Evolutionary conservation across 176 grass and related monocot genomes (phyloP).

Genomic region (Thalia dealbata): DNA sequence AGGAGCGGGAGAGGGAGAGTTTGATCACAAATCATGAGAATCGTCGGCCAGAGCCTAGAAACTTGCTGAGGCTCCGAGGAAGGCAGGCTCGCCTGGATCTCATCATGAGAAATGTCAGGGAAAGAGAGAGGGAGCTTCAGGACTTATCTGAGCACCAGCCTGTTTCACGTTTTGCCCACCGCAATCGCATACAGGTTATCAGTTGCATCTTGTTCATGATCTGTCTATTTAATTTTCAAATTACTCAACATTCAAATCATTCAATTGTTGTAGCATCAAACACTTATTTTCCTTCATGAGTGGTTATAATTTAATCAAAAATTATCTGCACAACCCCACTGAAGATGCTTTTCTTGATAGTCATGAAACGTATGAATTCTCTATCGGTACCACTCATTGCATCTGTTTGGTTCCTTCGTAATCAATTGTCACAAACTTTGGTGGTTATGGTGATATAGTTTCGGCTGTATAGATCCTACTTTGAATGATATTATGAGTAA

Average conservation of each 20-base stretch:
- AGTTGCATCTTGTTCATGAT: not conserved
- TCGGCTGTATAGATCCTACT: not conserved
- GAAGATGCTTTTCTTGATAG: not conserved
- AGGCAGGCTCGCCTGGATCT: slow-evolving; percentile 23
- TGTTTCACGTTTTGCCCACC: slow-evolving; percentile 66
- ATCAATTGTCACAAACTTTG: not conserved
- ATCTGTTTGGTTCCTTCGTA: no score
- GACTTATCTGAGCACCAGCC: slow-evolving; percentile 53
- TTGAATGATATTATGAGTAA: not conserved
- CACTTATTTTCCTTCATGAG: no score
- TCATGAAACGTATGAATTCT: not conserved
- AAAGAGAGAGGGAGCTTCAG: slow-evolving; percentile 79
- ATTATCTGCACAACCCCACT: not conserved
- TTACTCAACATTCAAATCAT: not conserved
- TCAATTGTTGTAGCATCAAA: not conserved
- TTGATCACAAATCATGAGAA: not conserved
- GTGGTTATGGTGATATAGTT: not conserved
- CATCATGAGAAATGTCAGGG: slow-evolving; percentile 38
- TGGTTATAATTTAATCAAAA: not conserved
- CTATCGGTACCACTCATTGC: not conserved
- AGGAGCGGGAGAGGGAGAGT: slow-evolving; percentile 25
- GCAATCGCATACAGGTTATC: slow-evolving; percentile 65
- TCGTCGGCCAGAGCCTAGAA: not conserved
- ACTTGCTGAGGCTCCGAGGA: slow-evolving; percentile 12
- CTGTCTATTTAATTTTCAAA: not conserved